Evolutionary conservation across 371 early-diverging fungal genomes (phyloP).

Genomic region (Mortierella sp.): DNA sequence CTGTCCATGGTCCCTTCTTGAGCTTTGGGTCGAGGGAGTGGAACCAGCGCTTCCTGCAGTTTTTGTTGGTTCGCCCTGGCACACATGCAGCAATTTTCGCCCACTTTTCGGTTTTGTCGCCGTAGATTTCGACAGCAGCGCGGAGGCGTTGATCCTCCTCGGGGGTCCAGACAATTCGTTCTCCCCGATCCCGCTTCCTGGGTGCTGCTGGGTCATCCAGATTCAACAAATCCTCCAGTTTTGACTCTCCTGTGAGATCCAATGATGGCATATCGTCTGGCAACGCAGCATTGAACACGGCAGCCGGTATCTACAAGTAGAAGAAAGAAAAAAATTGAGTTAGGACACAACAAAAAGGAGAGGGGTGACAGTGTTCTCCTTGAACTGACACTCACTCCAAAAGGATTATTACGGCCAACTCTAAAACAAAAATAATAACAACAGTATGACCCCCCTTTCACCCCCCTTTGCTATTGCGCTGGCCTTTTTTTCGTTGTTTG

Average conservation of each 20-base stretch:
- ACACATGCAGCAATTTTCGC: slow-evolving; percentile 84
- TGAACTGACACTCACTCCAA: background rate
- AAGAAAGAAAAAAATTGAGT: background rate
- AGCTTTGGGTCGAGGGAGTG: slow-evolving; percentile 84
- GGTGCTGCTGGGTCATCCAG: slow-evolving; percentile 20
- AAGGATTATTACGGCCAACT: background rate
- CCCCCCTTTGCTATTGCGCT: background rate
- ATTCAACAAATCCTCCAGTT: slow-evolving; percentile 26
- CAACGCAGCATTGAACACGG: slow-evolving; percentile 26
- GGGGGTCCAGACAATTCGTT: slow-evolving; percentile 73
- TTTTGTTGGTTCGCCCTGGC: slow-evolving; percentile 85
- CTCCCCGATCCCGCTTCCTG: slow-evolving; percentile 42
- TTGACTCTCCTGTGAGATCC: slow-evolving; percentile 38
- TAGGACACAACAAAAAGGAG: background rate
- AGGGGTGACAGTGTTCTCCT: background rate
- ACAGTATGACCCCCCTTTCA: background rate
- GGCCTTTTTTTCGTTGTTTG: background rate
- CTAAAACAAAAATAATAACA: background rate
- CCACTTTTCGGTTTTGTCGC: slow-evolving; percentile 88
- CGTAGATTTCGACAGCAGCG: slow-evolving; percentile 79
- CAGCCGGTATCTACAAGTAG: slow-evolving; percentile 37
- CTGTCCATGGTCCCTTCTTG: slow-evolving; percentile 85
- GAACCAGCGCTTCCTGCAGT: slow-evolving; percentile 87
- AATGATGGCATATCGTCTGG: slow-evolving; percentile 35
- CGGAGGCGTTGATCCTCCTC: slow-evolving; percentile 81